Evolutionary conservation across 2,329 filamentous ascomycete genomes (phyloP), one percentile per base, ranked within the genome.

Genomic region (Ophiostoma himal-ulmi): DNA sequence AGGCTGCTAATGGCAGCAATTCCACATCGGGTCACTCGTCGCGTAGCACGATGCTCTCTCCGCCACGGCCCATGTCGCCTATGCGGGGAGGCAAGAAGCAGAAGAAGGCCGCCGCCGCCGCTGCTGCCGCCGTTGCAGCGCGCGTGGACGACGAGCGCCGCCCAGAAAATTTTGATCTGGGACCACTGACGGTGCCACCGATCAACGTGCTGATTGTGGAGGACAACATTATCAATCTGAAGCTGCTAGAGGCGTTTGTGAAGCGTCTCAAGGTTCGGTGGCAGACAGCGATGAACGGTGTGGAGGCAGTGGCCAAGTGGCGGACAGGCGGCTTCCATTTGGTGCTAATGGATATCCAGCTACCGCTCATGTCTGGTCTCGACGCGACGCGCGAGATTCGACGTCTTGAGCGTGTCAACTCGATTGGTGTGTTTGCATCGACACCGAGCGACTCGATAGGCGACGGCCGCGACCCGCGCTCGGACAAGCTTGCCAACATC

Each of bases 201-300:
- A 98, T 99, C 81, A 98, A 96, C 75, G 94, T 98, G 8, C 84
- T 99, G 62, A 97, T 99, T 72, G 95, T 99, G 17, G 95, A 99
- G 82, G 95, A 99, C 81, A 99, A 99, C 79, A 93, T 95, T 73
- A 98, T 99, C 84, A 99, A 98, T 77, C 83, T 98, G 75, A 92
- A 93, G 76, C 88, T 99, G 11, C 83, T 99, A 48, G 94, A 97
- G 77, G 93, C 94, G 0, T 96, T 99, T 77, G 94, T 98, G 84
- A 97, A 97, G 81, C 86, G 93, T 67, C 84, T 99, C 68, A 97
- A 97, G 77, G 95, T 99, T 7, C 88, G 95, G 44, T 98, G 94
- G 93, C 91, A 95, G 79, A 96, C 93, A n/a, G 95, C 95, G 52
- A 93, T 96, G 85, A 97, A 98, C 78, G 95, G 95, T 34, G 88